Base-by-base conservation (phyloP, 208 protist genomes). In the Acanthamoeba triangularis region DNA sequence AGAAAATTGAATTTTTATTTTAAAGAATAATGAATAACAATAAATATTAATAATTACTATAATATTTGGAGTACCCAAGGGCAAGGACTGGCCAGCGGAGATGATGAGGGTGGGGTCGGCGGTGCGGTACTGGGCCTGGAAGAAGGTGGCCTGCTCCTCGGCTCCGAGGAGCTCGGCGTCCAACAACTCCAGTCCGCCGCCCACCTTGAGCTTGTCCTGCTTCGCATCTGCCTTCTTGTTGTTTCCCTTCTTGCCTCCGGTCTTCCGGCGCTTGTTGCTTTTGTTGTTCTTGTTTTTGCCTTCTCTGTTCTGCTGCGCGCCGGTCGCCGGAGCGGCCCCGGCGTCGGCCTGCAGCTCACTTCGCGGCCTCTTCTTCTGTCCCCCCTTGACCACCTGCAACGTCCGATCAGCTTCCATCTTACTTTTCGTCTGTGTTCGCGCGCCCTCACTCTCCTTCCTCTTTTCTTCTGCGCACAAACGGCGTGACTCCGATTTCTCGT, bases 71-170 rank as follows among this genome's bases (percentile, higher is more conserved):
- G 20, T 85, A 85, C 76, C 76, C 5, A 37, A 56, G 76, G 76
- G 76, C 14, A 85, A 13, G 35, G 33, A 0, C 23, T 49, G 14
- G 41, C 47, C 47, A 44, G 44, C 76, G 33, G 76, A 49, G 41
- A 49, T 56, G 76, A 20, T 35, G 11, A 33, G 76, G 23, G 35
- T 56, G 76, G 35, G 76, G n/a, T 85, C 44, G n/a, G 30, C 28
- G 33, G 23, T 76, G 33, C 76, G 76, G 47, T 85, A 85, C 41
- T 85, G 76, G 11, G 33, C 47, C 44, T 59, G 76, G 76, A 85
- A 85, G 76, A 85, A 85, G 76, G 28, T 56, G 16, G 76, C 76
- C 47, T 85, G 76, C 44, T 85, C 76, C 28, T 85, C 76, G 23
- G 76, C 23, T 20, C 76, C 76, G n/a, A 85, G 76, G 14, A 85